Evolutionary conservation across 2,329 filamentous ascomycete species (phyloP).

Genomic region (Berkeleyomyces basicola): DNA sequence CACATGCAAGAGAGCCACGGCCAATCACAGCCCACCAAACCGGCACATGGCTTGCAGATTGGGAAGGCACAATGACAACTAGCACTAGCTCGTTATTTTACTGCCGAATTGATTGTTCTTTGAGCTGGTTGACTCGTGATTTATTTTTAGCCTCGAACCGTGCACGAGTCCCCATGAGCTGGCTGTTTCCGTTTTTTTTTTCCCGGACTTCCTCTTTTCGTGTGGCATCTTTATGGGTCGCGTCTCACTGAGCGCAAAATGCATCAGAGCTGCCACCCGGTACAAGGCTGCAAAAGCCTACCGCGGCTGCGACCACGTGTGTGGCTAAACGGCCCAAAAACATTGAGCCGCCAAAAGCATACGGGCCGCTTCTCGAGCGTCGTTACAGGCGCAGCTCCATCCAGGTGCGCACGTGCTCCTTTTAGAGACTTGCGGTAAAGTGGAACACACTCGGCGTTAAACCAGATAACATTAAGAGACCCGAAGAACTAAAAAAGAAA

Average conservation of each 20-base stretch:
- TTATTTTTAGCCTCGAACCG: no score
- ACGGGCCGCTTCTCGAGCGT: not conserved
- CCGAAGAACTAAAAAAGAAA: not conserved
- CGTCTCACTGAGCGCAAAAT: no score
- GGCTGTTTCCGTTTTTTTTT: no score
- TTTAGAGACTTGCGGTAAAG: not conserved
- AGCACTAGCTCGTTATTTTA: not conserved
- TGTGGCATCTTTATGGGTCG: no score
- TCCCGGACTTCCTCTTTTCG: no score
- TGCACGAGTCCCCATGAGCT: no score
- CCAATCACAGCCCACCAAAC: not conserved
- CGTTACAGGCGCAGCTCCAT: not conserved
- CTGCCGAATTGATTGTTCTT: not conserved
- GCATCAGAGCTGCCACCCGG: no score
- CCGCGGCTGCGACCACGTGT: no score
- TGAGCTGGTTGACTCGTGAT: not conserved
- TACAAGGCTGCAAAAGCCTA: no score
- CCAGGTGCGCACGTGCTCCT: not conserved
- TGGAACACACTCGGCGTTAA: not conserved
- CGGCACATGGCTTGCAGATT: slow-evolving; percentile 7
- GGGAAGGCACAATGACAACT: not conserved
- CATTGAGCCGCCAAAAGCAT: not conserved
- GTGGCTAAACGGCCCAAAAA: no score
- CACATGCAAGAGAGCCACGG: not conserved
- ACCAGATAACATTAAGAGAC: not conserved